phyloP scores from a whole-genome alignment of 2,329 filamentous ascomycete species.

The Karstenula rhodostoma region DNA sequence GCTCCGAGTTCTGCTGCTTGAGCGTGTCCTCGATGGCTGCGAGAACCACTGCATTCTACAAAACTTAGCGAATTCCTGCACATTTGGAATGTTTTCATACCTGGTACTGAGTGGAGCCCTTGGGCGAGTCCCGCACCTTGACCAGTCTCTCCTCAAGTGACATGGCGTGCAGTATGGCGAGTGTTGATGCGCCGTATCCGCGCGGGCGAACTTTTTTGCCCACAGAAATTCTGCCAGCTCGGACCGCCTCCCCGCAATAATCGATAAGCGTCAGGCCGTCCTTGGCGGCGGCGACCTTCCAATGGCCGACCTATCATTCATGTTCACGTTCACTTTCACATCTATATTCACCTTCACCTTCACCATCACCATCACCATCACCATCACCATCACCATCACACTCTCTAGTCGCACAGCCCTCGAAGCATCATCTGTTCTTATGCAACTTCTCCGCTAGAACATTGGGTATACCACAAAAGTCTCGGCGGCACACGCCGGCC shows the following conservation, averaged over 20 bases:
- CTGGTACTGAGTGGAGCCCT: conserved; percentile 93
- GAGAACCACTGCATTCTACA: conserved; percentile 82
- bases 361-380: too few species aligned
- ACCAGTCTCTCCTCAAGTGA: conserved; percentile 89
- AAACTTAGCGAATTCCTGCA: neutral
- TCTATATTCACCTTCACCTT: too few species aligned
- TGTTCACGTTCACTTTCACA: too few species aligned
- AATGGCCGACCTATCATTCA: too few species aligned
- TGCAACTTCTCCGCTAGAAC: conserved; percentile 4
- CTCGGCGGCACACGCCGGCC: neutral
- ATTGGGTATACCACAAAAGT: conserved; percentile 1
- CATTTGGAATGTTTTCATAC: conserved; percentile 57
- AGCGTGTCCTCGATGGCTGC: conserved; percentile 93
- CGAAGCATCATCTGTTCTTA: neutral
- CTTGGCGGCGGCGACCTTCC: neutral
- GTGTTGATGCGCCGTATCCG: conserved; percentile 20
- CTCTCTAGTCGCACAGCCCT: neutral
- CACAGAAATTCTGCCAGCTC: conserved; percentile 30
- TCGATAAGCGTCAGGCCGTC: conserved; percentile 19
- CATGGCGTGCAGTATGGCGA: conserved; percentile 45
- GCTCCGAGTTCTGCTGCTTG: conserved; percentile 82
- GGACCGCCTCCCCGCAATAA: conserved; percentile 20
- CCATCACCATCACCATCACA: too few species aligned
- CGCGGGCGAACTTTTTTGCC: conserved; percentile 27
- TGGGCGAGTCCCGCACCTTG: conserved; percentile 91